Base-by-base conservation (phyloP, 495 filamentous ascomycete genomes). In the Aspergillus homomorphus region DNA sequence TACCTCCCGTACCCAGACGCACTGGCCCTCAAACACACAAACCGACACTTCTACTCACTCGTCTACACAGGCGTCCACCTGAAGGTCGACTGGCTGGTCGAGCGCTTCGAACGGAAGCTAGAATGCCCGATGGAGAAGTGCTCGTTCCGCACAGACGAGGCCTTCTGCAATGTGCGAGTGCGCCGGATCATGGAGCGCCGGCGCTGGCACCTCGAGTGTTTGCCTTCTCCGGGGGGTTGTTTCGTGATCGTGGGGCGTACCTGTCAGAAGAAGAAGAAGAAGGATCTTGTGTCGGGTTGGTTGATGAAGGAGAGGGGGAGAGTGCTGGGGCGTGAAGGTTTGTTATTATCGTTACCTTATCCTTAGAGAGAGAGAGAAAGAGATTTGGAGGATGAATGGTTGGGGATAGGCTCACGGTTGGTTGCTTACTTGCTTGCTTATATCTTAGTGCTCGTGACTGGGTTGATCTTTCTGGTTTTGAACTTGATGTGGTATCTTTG, bases 1-100 rank as follows among this genome's bases (percentile, higher is more conserved):
- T 60, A 91, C 82, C 74, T 96, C 86, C 59, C 89, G 71, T 65
- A 89, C 75, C 69, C 92, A 65, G 75, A 92, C 87, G 68, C 87
- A 77, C 64, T 90, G 74, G 76, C 92, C 1, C 73, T 89, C 20
- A 88, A 88, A 60, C 85, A 88, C 66, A 82, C 79, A 24, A 81
- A 68, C 60, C 80, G 80, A 42, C 80, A 87, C 62, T 86, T 89
- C 66, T 84, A 83, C 67, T 61, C 62, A n/a, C 65, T 86, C 1
- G 84, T 88, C 49, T 82, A 87, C 61, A 89, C 86, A 1, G 86
- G 85, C 12, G 80, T 88, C 0, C 65, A 77, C 43, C 72, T 88
- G 21, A 88, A 89, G 59, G 79, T 89, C 6, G 79, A 83, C 61
- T 89, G 87, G 86, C 71, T 89, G 0, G 75, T 87, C 30, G 79